Percentiles rank a stretch among this genome's conserved stretches.
Conservation (phyloP, 78 protist genomes). For the Dictyostelium firmibasis region DNA sequence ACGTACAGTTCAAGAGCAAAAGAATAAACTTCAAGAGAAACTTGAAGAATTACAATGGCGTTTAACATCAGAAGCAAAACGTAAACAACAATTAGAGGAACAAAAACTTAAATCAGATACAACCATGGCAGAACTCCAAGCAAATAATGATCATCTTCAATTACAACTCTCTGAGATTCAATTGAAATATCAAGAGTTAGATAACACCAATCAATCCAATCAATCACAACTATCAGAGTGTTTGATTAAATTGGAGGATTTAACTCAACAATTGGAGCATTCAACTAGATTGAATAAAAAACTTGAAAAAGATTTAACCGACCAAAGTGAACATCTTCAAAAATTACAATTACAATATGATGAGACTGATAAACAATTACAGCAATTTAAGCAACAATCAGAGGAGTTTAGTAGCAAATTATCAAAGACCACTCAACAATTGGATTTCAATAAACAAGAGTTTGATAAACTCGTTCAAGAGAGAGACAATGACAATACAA, state of each 20-base stretch:
- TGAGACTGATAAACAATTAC: background rate
- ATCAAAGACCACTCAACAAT: background rate
- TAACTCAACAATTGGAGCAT: background rate
- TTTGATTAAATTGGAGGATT: background rate
- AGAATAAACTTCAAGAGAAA: constrained; percentile 73
- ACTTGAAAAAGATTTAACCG: background rate
- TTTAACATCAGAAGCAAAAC: constrained; percentile 28
- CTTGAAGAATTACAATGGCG: constrained; percentile 74
- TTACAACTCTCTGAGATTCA: background rate
- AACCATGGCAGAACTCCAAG: background rate
- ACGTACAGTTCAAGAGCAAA: constrained; percentile 35
- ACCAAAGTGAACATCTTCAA: background rate
- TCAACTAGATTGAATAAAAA: background rate
- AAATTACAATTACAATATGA: background rate
- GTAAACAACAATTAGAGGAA: constrained; percentile 61
- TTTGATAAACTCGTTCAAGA: background rate
- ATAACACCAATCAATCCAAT: background rate
- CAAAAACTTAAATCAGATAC: constrained; percentile 2
- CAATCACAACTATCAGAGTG: background rate
- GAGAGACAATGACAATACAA: background rate
- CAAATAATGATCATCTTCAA: background rate
- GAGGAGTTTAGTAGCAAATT: background rate
- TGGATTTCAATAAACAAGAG: constrained; percentile 16
- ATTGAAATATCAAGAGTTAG: background rate
- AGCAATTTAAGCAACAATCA: background rate